A percentile compares a stretch with the other conserved stretches of the same genome.
Conservation (phyloP, 352 stramenopile species). For the Globisporangium middletonii region DNA sequence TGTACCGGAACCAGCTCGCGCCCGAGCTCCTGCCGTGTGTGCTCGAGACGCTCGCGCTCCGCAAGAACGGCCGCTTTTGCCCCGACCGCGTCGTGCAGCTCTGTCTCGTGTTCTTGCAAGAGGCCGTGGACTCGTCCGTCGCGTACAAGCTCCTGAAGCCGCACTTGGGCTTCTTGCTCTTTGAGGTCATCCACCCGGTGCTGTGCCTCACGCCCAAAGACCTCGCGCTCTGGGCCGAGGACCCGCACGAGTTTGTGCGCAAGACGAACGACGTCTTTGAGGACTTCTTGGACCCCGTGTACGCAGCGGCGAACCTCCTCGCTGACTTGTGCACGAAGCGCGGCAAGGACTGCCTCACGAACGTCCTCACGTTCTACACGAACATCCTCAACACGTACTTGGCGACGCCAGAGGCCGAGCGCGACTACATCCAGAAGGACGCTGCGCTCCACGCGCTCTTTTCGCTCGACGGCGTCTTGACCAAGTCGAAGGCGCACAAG, state of each 20-base stretch:
- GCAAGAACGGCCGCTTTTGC: constrained; percentile 93
- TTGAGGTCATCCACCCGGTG: constrained; percentile 95
- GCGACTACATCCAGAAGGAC: constrained; percentile 96
- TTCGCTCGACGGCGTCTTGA: constrained; percentile 88
- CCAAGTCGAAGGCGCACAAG: constrained; percentile 93
- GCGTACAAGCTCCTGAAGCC: constrained; percentile 98
- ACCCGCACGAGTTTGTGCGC: constrained; percentile 97
- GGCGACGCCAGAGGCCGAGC: constrained; percentile 48
- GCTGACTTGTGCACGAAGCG: constrained; percentile 93
- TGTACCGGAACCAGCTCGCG: constrained; percentile 92
- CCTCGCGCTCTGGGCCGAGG: constrained; percentile 93
- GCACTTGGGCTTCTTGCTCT: constrained; percentile 96
- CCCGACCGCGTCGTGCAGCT: constrained; percentile 95
- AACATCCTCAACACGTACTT: constrained; percentile 92
- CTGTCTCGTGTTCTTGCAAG: constrained; percentile 91
- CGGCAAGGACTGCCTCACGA: constrained; percentile 92
- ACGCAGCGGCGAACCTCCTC: constrained; percentile 93
- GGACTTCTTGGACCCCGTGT: constrained; percentile 95
- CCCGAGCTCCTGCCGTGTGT: constrained; percentile 74
- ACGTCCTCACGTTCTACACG: constrained; percentile 89
- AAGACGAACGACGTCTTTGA: constrained; percentile 97
- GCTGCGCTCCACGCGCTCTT: constrained; percentile 92
- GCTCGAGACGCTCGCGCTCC: constrained; percentile 90
- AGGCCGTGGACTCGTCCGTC: constrained; percentile 92
- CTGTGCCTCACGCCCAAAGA: constrained; percentile 94